Conservation (phyloP, 2,329 filamentous ascomycete species). For the Thyridium curvatum region DNA sequence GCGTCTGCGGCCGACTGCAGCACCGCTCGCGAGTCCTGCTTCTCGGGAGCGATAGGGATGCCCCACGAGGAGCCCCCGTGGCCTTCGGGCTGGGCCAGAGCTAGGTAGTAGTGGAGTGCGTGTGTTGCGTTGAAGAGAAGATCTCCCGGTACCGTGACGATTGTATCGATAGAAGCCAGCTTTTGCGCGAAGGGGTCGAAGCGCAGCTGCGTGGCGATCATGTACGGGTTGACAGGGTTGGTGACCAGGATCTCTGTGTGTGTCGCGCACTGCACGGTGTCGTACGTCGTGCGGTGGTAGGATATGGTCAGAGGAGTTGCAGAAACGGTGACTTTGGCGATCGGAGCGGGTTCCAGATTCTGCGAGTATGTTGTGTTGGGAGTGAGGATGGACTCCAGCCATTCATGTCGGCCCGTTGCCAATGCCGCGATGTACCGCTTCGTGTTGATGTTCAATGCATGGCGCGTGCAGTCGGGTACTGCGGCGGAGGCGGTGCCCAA, state of each 20-base stretch:
- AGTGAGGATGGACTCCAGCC: slow-evolving; percentile 4
- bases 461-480: too few relatives aligned
- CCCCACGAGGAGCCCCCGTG: slow-evolving; percentile 19
- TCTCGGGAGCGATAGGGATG: slow-evolving; percentile 18
- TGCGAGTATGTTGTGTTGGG: slow-evolving; percentile 19
- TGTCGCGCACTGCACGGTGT: slow-evolving; percentile 26
- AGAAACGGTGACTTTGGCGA: slow-evolving; percentile 19
- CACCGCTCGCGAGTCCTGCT: slow-evolving; percentile 16
- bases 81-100: too few relatives aligned
- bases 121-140: slow-evolving; percentile 29
- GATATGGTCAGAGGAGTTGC: slow-evolving; percentile 21
- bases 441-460: background rate
- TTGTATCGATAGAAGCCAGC: slow-evolving; percentile 15
- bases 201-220: slow-evolving; percentile 24
- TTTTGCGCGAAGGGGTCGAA: too few relatives aligned
- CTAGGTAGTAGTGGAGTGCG: slow-evolving; percentile 21
- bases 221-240: slow-evolving; percentile 22
- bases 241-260: slow-evolving; percentile 28
- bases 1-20: slow-evolving; percentile 25
- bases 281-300: slow-evolving; percentile 26
- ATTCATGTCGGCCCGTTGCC: slow-evolving; percentile 8
- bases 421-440: slow-evolving; percentile 13
- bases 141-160: slow-evolving; percentile 22
- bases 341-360: slow-evolving; percentile 19
- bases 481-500: too few relatives aligned